A percentile compares a stretch with the other conserved stretches of the same genome.
phyloP scores from a whole-genome alignment of 2,329 filamentous ascomycete genomes.

The Ascochyta pisi region DNA sequence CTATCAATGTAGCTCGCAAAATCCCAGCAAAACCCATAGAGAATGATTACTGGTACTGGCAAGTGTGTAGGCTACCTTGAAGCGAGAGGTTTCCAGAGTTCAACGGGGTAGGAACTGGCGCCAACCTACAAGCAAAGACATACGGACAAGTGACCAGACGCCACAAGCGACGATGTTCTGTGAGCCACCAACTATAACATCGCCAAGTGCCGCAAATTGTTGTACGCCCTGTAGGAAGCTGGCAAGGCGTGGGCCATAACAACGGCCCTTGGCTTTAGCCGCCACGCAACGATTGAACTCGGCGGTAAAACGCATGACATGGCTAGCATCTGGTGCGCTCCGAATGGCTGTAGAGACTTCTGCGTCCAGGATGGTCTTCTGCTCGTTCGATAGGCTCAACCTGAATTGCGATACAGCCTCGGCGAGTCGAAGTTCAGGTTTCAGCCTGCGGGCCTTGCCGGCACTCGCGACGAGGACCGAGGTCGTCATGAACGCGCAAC shows the following conservation, averaged over 20 bases:
- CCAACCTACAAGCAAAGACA: slow-evolving; percentile 49
- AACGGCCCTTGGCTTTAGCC: slow-evolving; percentile 32
- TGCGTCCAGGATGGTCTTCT: slow-evolving; percentile 11
- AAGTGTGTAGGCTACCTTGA: no score
- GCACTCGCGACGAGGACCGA: no score
- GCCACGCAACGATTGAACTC: slow-evolving; percentile 42
- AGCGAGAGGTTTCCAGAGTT: no score
- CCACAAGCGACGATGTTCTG: slow-evolving; percentile 56
- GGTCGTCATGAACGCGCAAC: no score
- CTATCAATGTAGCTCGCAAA: not conserved
- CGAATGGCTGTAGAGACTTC: not conserved
- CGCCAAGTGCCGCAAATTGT: slow-evolving; percentile 55
- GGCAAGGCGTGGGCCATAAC: slow-evolving; percentile 52
- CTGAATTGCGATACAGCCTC: slow-evolving; percentile 21
- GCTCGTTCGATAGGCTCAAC: slow-evolving; percentile 14
- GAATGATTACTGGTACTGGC: no score
- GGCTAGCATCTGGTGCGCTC: not conserved
- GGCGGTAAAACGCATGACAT: slow-evolving; percentile 45
- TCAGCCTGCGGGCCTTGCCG: slow-evolving; percentile 1
- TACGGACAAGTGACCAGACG: slow-evolving; percentile 55
- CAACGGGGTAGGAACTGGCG: no score
- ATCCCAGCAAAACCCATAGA: not conserved
- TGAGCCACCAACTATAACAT: slow-evolving; percentile 50
- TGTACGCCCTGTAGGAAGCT: slow-evolving; percentile 53
- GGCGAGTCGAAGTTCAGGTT: slow-evolving; percentile 22